Percentiles rank a stretch among this genome's conserved stretches.
Conservation (phyloP, 108 stramenopile genomes). For the Cyclotella cryptica region DNA sequence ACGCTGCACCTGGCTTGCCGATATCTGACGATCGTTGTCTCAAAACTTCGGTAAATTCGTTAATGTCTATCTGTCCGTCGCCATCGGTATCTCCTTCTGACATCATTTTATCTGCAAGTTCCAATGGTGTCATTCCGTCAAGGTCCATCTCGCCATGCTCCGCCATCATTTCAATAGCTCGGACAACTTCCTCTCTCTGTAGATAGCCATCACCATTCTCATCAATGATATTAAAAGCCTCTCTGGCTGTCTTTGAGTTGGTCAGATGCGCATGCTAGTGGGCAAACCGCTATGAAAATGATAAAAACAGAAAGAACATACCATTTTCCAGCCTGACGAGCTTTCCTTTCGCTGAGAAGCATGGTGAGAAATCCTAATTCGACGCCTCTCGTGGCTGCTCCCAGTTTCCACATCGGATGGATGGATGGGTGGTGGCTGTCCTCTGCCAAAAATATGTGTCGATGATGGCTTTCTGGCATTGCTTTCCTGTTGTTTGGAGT, state of each 20-base stretch:
- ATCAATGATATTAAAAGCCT: constrained; percentile 63
- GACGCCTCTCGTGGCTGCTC: constrained; percentile 1
- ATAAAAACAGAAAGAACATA: background rate
- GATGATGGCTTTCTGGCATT: background rate
- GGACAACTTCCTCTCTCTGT: constrained; percentile 55
- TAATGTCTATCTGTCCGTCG: constrained; percentile 61
- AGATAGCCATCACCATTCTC: constrained; percentile 63
- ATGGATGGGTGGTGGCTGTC: constrained; percentile 12
- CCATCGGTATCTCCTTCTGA: constrained; percentile 56
- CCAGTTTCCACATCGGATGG: constrained; percentile 44
- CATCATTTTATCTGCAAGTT: constrained; percentile 58
- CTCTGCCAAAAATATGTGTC: constrained; percentile 8
- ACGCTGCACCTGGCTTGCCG: constrained; percentile 12
- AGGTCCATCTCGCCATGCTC: constrained; percentile 46
- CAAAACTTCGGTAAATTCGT: constrained; percentile 56
- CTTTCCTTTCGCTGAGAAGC: constrained; percentile 16
- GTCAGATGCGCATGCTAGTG: background rate
- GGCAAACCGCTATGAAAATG: background rate
- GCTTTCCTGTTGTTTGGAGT: background rate
- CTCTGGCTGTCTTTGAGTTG: constrained; percentile 44
- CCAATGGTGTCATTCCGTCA: constrained; percentile 27
- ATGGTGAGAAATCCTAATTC: constrained; percentile 16
- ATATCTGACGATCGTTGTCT: constrained; percentile 20
- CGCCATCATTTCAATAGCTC: constrained; percentile 53
- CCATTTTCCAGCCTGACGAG: constrained; percentile 26